These are phyloP conservation scores for Monilinia vaccinii-corymbosi DNA, from an alignment of 2,329 filamentous ascomycete genomes.

Conservation along the genomic window DNA sequence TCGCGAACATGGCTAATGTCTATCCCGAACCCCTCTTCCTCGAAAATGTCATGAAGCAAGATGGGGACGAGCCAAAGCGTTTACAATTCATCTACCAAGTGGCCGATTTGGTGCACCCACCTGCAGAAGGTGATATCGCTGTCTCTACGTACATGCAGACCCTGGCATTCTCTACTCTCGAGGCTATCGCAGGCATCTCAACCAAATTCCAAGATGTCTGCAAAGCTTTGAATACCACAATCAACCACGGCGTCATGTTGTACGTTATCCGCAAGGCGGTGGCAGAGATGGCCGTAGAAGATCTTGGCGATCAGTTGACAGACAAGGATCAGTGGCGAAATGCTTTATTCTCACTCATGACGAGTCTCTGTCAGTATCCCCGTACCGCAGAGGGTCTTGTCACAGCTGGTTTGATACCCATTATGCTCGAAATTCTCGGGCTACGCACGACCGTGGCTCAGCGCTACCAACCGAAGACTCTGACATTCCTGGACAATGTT, in stretches of 20 bases:
- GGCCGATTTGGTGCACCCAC: slow-evolving; percentile 81
- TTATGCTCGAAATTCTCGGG: slow-evolving; percentile 80
- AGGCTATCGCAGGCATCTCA: slow-evolving; percentile 78
- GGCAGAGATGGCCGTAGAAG: slow-evolving; percentile 61
- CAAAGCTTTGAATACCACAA: slow-evolving; percentile 85
- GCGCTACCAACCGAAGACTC: slow-evolving; percentile 71
- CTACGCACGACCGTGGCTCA: slow-evolving; percentile 75
- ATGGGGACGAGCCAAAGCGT: slow-evolving; percentile 79
- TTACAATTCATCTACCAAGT: slow-evolving; percentile 89
- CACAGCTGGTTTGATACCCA: slow-evolving; percentile 78
- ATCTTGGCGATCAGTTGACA: slow-evolving; percentile 51
- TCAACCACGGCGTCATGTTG: slow-evolving; percentile 90
- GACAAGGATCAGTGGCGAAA: slow-evolving; percentile 82
- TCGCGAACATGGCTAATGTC: slow-evolving; percentile 87
- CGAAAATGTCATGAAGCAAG: slow-evolving; percentile 76
- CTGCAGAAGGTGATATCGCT: slow-evolving; percentile 55
- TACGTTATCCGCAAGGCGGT: slow-evolving; percentile 90
- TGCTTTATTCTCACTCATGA: slow-evolving; percentile 77
- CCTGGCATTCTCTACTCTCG: slow-evolving; percentile 69
- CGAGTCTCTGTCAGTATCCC: slow-evolving; percentile 66
- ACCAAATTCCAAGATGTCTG: slow-evolving; percentile 72
- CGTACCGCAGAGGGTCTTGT: slow-evolving; percentile 78
- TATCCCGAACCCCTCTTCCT: slow-evolving; percentile 75
- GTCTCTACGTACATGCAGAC: slow-evolving; percentile 74
- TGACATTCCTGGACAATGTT: slow-evolving; percentile 81